A percentile compares a stretch with the other conserved stretches of the same genome.
Conservation (phyloP, 164 flowering plant genomes). For the Pachysandra terminalis region DNA sequence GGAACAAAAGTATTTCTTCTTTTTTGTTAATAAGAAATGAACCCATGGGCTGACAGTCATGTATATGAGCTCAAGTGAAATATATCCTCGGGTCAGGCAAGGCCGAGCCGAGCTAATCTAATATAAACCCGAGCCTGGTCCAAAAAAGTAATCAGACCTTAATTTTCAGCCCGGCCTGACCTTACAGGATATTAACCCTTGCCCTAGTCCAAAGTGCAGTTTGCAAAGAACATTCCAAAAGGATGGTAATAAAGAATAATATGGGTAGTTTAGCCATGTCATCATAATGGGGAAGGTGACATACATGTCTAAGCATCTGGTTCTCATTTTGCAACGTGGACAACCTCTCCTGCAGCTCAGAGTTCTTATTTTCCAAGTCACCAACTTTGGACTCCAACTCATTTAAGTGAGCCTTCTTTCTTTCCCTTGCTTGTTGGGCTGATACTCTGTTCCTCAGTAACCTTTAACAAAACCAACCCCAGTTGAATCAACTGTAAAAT, state of each 20-base stretch:
- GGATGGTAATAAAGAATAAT: neutral
- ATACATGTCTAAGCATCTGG: conserved; percentile 99
- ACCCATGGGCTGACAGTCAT: too few species aligned
- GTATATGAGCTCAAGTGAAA: too few species aligned
- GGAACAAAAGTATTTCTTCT: too few species aligned
- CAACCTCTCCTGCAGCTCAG: conserved; percentile 89
- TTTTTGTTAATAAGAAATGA: too few species aligned
- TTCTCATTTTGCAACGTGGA: conserved; percentile 97
- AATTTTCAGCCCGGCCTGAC: too few species aligned
- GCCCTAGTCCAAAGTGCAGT: too few species aligned
- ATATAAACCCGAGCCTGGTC: too few species aligned
- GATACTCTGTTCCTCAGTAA: conserved; percentile 98
- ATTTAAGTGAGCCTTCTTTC: conserved; percentile 89
- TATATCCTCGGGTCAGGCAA: too few species aligned
- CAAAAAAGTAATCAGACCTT: too few species aligned
- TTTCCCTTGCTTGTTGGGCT: conserved; percentile 98
- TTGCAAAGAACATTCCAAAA: neutral
- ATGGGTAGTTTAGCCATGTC: neutral
- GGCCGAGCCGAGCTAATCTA: too few species aligned
- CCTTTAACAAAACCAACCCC: conserved; percentile 35
- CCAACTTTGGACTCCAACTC: conserved; percentile 80
- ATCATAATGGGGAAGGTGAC: conserved; percentile 8
- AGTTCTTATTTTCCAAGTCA: conserved; percentile 81
- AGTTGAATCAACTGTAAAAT: neutral
- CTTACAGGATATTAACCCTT: too few species aligned